These are phyloP conservation scores for Cyclotella atomus DNA, from an alignment of 108 stramenopile species.

Conservation along the genomic window DNA sequence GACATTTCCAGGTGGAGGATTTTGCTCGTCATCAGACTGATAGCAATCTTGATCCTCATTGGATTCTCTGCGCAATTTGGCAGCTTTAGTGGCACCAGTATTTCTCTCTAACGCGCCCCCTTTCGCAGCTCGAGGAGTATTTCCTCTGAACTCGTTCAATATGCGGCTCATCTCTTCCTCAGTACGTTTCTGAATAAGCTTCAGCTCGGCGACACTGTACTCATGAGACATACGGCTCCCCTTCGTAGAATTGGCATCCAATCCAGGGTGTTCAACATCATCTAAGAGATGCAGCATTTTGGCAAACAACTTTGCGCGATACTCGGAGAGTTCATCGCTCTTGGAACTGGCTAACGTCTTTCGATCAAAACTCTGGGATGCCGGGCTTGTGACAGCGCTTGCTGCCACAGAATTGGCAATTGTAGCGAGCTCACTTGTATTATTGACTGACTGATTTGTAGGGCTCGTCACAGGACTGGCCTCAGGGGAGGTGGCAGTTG, in stretches of 20 bases:
- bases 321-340: constrained; percentile 6
- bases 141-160: constrained; percentile 1
- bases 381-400: too few species aligned
- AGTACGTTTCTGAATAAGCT: constrained; percentile 25
- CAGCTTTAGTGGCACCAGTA: neutral
- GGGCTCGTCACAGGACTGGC: neutral
- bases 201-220: constrained; percentile 16
- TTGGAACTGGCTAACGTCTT: too few species aligned
- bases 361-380: too few species aligned
- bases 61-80: constrained; percentile 5
- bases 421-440: neutral
- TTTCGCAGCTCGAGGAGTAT: too few species aligned
- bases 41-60: neutral
- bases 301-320: constrained; percentile 22
- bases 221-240: constrained; percentile 9
- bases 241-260: constrained; percentile 6
- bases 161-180: constrained; percentile 31
- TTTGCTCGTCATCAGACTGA: neutral
- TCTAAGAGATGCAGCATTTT: constrained; percentile 27
- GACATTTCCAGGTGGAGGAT: constrained; percentile 14
- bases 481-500: too few species aligned
- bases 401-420: neutral
- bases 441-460: neutral
- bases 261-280: constrained; percentile 14
- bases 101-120: neutral